Percentiles rank a stretch among this genome's conserved stretches.
Conservation (phyloP, 2,329 filamentous ascomycete species). For the Cryoendolithus antarcticus region DNA sequence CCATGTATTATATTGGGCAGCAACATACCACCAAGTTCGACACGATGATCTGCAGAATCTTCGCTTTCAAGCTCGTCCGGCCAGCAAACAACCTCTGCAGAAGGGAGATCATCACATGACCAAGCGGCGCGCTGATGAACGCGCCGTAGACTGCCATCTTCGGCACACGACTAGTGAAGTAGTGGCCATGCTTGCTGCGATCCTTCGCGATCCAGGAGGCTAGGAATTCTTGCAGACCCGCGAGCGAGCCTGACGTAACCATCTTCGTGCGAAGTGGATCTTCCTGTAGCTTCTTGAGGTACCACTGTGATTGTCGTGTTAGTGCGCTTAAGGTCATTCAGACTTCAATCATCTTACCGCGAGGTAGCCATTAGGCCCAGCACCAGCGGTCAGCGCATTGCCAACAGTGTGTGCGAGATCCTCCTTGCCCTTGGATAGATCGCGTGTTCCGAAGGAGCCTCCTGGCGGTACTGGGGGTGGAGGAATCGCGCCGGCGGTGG, state of each 20-base stretch:
- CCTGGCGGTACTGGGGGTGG: background rate
- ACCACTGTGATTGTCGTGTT: slow-evolving; percentile 47
- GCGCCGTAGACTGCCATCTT: slow-evolving; percentile 98
- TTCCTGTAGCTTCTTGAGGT: slow-evolving; percentile 83
- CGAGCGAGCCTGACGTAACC: slow-evolving; percentile 87
- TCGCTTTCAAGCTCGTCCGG: slow-evolving; percentile 80
- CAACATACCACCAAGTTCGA: slow-evolving; percentile 81
- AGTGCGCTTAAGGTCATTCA: slow-evolving; percentile 13
- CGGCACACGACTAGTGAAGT: slow-evolving; percentile 91
- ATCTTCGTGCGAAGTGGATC: slow-evolving; percentile 98
- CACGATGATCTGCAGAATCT: slow-evolving; percentile 90
- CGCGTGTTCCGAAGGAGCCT: slow-evolving; percentile 1
- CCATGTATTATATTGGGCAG: background rate
- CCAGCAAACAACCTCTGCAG: slow-evolving; percentile 86
- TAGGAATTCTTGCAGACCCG: slow-evolving; percentile 81
- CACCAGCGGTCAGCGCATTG: slow-evolving; percentile 61
- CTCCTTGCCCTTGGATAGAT: slow-evolving; percentile 26
- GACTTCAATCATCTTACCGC: slow-evolving; percentile 44
- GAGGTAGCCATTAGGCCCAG: slow-evolving; percentile 63
- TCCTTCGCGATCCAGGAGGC: slow-evolving; percentile 97
- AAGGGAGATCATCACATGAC: slow-evolving; percentile 86
- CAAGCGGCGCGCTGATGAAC: slow-evolving; percentile 84
- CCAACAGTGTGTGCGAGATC: slow-evolving; percentile 51
- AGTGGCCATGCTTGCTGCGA: slow-evolving; percentile 91
- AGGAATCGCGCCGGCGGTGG: slow-evolving; percentile 10